Conservation (phyloP, 192 early-diverging fungal species). For the Blastocladiella britannica region DNA sequence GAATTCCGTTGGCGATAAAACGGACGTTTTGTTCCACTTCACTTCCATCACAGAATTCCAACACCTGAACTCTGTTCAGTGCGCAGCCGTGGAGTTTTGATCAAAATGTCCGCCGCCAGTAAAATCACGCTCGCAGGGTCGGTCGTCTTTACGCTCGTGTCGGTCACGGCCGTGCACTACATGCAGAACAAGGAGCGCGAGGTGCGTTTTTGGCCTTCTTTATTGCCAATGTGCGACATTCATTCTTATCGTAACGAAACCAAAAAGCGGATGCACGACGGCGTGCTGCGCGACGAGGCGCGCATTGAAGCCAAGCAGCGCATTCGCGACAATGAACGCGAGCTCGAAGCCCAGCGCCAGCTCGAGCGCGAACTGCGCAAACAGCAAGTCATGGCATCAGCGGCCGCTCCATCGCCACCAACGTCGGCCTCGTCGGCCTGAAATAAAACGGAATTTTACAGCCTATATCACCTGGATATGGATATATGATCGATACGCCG, state of each 20-base stretch:
- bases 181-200: not conserved
- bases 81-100: no score
- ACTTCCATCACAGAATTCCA: no score
- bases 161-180: not conserved
- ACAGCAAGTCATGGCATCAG: slow-evolving; percentile 7
- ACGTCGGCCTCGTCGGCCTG: no score
- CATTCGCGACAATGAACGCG: slow-evolving; percentile 15
- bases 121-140: not conserved
- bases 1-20: no score
- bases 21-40: no score
- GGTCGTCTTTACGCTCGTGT: not conserved
- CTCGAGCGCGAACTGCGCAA: slow-evolving; percentile 13
- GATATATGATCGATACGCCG: no score
- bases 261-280: slow-evolving; percentile 14
- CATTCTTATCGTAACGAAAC: no score
- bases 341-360: slow-evolving; percentile 15
- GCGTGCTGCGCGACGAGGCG: slow-evolving; percentile 14
- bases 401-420: no score
- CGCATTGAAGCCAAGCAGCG: slow-evolving; percentile 15
- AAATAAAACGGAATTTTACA: no score
- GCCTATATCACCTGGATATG: no score
- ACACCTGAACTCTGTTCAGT: no score
- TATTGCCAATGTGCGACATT: no score
- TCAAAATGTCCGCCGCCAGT: not conserved
- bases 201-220: not conserved